Conservation (phyloP, 225 moss, liverwort and hornwort genomes). For the Anthoceros angustus region DNA sequence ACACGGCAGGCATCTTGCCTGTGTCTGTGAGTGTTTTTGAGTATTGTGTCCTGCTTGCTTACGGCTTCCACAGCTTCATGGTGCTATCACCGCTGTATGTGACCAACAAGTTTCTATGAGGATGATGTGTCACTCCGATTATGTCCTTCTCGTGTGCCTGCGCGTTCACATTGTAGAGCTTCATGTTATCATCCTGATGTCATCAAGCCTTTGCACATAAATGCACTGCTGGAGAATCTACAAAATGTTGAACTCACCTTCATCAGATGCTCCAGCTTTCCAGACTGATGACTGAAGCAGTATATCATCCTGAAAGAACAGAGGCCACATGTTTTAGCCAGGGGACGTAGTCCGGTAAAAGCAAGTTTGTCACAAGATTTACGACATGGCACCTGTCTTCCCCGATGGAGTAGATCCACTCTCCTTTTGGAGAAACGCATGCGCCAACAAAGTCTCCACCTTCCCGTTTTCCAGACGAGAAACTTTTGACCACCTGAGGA, state of each 20-base stretch:
- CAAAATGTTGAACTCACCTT: conserved; percentile 62
- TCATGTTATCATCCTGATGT: not conserved
- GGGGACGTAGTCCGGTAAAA: not conserved
- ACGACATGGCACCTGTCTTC: conserved; percentile 56
- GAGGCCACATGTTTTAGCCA: not conserved
- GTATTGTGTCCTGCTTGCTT: conserved; percentile 6
- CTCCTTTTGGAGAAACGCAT: conserved; percentile 85
- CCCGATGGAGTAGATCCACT: conserved; percentile 97
- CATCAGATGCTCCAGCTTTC: conserved; percentile 98
- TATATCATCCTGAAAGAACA: conserved; percentile 59
- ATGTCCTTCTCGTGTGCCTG: conserved; percentile 98
- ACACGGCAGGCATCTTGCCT: not conserved
- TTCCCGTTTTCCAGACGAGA: conserved; percentile 96
- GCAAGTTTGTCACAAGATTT: not conserved
- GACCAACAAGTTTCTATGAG: conserved; percentile 83
- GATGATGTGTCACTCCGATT: conserved; percentile 95
- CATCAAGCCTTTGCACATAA: not conserved
- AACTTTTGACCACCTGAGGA: conserved; percentile 85
- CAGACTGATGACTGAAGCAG: conserved; percentile 90
- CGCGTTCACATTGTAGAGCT: not conserved
- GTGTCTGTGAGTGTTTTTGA: not conserved
- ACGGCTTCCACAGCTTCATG: conserved; percentile 98
- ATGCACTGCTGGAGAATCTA: not conserved
- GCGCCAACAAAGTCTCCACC: conserved; percentile 96
- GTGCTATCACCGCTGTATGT: conserved; percentile 94